These are phyloP conservation scores for Auricularia sp. DNA, from an alignment of 768 basidiomycete species.

Conservation along the genomic window DNA sequence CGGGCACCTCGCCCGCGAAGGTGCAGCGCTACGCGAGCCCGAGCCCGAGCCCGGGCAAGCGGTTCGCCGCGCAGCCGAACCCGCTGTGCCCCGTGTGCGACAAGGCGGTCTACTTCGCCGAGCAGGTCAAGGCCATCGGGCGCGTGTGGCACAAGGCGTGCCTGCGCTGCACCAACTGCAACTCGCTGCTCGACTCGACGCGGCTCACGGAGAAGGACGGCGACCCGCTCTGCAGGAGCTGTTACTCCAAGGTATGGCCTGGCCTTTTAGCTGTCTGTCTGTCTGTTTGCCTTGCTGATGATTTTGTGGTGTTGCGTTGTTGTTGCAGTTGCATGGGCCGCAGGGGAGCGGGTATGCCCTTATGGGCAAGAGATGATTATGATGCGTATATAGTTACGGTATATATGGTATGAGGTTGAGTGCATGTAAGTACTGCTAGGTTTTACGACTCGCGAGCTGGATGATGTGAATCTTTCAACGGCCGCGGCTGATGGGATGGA, in stretches of 20 bases:
- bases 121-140: conserved; percentile 75
- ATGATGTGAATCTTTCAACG: too few relatives aligned
- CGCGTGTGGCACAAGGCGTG: conserved; percentile 75
- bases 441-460: too few relatives aligned
- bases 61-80: not conserved
- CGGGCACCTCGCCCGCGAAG: conserved; percentile 35
- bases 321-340: conserved; percentile 54
- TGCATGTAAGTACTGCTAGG: too few relatives aligned
- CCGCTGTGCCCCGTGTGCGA: conserved; percentile 60
- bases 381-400: not conserved
- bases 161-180: conserved; percentile 66
- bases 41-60: not conserved
- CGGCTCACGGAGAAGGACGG: conserved; percentile 70
- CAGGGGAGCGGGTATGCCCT: conserved; percentile 70
- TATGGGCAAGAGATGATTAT: conserved; percentile 25
- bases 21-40: not conserved
- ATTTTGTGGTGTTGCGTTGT: not conserved
- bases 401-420: too few relatives aligned
- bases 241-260: conserved; percentile 53
- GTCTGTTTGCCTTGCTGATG: not conserved
- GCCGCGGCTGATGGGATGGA: too few relatives aligned
- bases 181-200: conserved; percentile 57
- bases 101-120: conserved; percentile 78
- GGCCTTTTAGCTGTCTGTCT: not conserved
- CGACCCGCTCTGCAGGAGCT: conserved; percentile 57